These are phyloP conservation scores for Globisporangium irregulare DNA, from an alignment of 352 stramenopile genomes.

Conservation along the genomic window DNA sequence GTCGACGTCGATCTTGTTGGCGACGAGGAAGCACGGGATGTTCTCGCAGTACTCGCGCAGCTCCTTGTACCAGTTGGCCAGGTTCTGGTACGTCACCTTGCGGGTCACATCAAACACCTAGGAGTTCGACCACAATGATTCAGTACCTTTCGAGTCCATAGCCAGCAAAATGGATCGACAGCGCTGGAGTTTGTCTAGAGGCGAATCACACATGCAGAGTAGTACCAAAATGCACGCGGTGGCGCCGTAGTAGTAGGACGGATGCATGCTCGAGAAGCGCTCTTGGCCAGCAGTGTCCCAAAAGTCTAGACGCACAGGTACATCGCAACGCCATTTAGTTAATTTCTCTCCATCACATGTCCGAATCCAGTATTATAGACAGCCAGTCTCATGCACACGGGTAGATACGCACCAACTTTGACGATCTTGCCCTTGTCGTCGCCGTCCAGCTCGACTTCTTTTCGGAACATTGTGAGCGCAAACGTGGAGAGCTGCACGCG, in stretches of 20 bases:
- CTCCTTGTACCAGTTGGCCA: slow-evolving; percentile 91
- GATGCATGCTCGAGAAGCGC: slow-evolving; percentile 94
- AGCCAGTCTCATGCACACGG: background rate
- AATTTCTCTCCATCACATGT: background rate
- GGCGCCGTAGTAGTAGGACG: slow-evolving; percentile 95
- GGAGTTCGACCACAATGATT: background rate
- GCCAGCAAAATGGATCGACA: background rate
- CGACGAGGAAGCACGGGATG: slow-evolving; percentile 93
- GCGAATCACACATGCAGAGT: background rate
- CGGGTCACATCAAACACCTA: slow-evolving; percentile 94
- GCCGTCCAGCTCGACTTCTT: slow-evolving; percentile 83
- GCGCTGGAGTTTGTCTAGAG: background rate
- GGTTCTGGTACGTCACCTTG: slow-evolving; percentile 94
- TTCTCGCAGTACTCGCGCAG: slow-evolving; percentile 90
- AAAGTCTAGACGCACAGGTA: slow-evolving; percentile 64
- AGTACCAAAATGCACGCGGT: slow-evolving; percentile 88
- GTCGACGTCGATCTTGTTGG: slow-evolving; percentile 97
- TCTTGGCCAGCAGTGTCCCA: slow-evolving; percentile 97
- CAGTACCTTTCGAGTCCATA: background rate
- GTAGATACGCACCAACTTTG: slow-evolving; percentile 52
- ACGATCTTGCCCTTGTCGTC: slow-evolving; percentile 46
- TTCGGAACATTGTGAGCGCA: slow-evolving; percentile 92
- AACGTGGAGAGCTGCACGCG: slow-evolving; percentile 89
- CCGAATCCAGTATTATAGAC: background rate
- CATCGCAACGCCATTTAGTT: background rate